Evolutionary conservation across 2,329 filamentous ascomycete genomes (phyloP).

Genomic region (Fusarium keratoplasticum): DNA sequence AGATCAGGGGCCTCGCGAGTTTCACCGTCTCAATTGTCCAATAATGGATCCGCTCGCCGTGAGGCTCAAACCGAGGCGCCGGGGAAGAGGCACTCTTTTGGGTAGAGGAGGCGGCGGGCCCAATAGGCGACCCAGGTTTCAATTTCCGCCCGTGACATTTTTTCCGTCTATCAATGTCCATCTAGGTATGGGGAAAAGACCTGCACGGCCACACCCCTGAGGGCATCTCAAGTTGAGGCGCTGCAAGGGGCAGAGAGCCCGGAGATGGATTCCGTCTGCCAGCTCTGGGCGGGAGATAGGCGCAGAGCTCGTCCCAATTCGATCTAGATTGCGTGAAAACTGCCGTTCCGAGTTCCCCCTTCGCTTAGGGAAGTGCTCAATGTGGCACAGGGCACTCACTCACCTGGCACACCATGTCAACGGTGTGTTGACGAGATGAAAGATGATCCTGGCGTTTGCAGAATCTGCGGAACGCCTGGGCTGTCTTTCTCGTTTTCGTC

Average conservation of each 20-base stretch:
- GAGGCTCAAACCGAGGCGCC: conserved; percentile 39
- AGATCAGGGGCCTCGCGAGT: conserved; percentile 16
- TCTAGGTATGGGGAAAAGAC: conserved; percentile 20
- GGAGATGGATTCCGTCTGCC: background rate
- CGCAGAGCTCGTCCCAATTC: conserved; percentile 10
- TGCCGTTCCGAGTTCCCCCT: background rate
- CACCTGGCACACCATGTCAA: conserved; percentile 5
- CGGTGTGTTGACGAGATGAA: conserved; percentile 15
- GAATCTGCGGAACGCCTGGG: conserved; percentile 7
- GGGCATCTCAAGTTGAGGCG: conserved; percentile 7
- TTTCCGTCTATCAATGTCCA: conserved; percentile 39
- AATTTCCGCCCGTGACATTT: conserved; percentile 29
- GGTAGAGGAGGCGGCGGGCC: background rate
- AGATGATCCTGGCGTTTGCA: conserved; percentile 15
- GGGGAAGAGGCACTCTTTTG: background rate
- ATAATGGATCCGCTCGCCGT: conserved; percentile 11
- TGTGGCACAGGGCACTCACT: background rate
- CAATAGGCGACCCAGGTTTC: conserved; percentile 15
- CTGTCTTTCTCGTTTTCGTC: conserved; percentile 4
- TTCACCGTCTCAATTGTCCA: conserved; percentile 31
- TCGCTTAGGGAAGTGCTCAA: background rate
- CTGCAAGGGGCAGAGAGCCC: background rate
- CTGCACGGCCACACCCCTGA: background rate
- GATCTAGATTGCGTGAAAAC: conserved; percentile 31
- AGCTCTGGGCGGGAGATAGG: conserved; percentile 5